Conservation (phyloP, 345 rosid genomes). For the Orychophragmus violaceus region DNA sequence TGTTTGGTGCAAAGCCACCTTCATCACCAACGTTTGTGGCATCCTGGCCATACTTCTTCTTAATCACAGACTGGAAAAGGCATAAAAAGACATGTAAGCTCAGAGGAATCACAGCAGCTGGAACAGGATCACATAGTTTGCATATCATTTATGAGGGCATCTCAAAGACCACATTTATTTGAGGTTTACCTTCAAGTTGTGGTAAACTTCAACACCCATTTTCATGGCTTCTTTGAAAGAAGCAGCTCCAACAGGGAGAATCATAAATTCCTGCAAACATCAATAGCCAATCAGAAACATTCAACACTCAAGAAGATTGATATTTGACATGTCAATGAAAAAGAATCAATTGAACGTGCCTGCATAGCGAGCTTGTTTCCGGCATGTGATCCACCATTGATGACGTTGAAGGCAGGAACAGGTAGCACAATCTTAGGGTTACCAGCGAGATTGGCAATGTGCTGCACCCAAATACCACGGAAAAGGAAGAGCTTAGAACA, state of each 20-base stretch:
- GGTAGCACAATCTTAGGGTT: conserved; percentile 84
- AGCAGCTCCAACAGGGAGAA: conserved; percentile 88
- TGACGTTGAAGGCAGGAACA: conserved; percentile 97
- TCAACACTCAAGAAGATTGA: not conserved
- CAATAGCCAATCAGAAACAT: not conserved
- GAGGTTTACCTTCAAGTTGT: conserved; percentile 65
- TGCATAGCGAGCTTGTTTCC: conserved; percentile 99
- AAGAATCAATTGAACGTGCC: conserved; percentile 30
- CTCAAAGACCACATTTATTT: not conserved
- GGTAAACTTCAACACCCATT: conserved; percentile 98
- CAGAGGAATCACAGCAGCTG: not conserved
- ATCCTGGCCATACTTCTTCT: conserved; percentile 93
- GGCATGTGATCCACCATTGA: conserved; percentile 98
- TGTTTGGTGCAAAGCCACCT: conserved; percentile 98
- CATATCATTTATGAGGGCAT: not conserved
- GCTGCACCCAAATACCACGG: conserved; percentile 20
- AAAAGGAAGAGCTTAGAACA: not conserved
- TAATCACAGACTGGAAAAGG: conserved; percentile 25
- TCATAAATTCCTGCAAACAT: conserved; percentile 80
- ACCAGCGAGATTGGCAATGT: conserved; percentile 91
- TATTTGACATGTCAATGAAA: not conserved
- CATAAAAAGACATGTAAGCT: not conserved
- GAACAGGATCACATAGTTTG: not conserved
- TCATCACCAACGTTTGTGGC: conserved; percentile 99
- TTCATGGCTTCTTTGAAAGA: conserved; percentile 97